These are phyloP conservation scores for Kondoa malvinella DNA, from an alignment of 768 basidiomycete genomes.

Conservation along the genomic window DNA sequence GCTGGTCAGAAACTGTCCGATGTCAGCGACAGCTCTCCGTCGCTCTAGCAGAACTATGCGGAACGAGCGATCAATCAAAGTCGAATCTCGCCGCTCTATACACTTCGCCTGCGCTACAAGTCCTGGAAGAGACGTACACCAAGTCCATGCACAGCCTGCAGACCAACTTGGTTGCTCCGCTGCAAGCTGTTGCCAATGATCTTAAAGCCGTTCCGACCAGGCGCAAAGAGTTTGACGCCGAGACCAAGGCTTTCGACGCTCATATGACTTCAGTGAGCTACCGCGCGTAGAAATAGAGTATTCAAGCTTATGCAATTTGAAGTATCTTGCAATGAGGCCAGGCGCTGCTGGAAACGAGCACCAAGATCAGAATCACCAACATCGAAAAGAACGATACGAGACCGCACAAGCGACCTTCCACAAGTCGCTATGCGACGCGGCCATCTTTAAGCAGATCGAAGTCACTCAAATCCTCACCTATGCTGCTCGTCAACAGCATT, in stretches of 20 bases:
- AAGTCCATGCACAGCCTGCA: background rate
- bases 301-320: background rate
- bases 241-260: background rate
- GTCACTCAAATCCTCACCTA: background rate
- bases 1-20: background rate
- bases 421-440: background rate
- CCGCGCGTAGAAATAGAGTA: background rate
- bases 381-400: background rate
- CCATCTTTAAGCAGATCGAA: conserved; percentile 4
- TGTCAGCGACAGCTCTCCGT: background rate
- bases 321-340: background rate
- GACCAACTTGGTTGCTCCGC: background rate
- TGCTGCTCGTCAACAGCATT: background rate
- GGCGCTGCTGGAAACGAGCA: background rate
- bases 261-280: background rate
- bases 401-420: background rate
- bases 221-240: background rate
- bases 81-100: background rate
- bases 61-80: background rate
- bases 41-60: background rate
- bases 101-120: background rate
- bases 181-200: background rate
- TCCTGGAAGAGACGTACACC: background rate
- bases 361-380: background rate
- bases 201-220: background rate